Evolutionary conservation across 805 yeast species (phyloP).

Genomic region (Tetrapisispora taiwanensis): DNA sequence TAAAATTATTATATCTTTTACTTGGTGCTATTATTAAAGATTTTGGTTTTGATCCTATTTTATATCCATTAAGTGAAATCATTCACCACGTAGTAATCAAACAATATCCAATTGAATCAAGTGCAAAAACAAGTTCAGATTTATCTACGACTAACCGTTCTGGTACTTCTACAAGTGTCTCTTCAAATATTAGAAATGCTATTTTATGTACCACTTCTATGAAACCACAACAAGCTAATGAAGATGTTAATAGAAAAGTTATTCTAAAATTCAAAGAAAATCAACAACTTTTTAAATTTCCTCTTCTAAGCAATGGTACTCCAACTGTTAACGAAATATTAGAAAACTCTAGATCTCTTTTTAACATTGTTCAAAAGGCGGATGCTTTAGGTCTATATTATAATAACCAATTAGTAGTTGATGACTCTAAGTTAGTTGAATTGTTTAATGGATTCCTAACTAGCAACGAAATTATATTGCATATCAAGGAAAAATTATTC

Average conservation of each 20-base stretch:
- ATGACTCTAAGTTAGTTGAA: conserved; percentile 39
- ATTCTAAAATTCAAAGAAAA: conserved; percentile 43
- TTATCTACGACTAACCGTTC: conserved; percentile 12
- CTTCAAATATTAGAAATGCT: background rate
- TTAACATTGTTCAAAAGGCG: conserved; percentile 35
- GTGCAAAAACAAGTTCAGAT: conserved; percentile 7
- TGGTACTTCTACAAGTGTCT: background rate
- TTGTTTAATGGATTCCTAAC: conserved; percentile 30
- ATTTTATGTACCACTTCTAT: conserved; percentile 24
- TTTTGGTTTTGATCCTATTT: conserved; percentile 66
- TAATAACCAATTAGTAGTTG: conserved; percentile 27
- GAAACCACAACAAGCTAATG: conserved; percentile 30
- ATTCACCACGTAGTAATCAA: conserved; percentile 45
- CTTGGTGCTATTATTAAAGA: conserved; percentile 67
- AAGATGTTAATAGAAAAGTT: conserved; percentile 31
- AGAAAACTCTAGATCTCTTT: conserved; percentile 66
- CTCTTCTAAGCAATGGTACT: conserved; percentile 56
- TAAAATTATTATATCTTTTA: conserved; percentile 45
- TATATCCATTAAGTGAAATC: conserved; percentile 57
- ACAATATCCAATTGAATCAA: conserved; percentile 47
- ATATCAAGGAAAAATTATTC: conserved; percentile 24
- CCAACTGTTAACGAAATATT: conserved; percentile 74
- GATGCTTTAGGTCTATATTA: conserved; percentile 15
- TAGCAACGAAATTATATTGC: conserved; percentile 32
- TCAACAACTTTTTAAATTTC: conserved; percentile 54